Evolutionary conservation across 106 monocot species (phyloP), one percentile per base, ranked within the genome.

Genomic region (Cymbidium sinense): DNA sequence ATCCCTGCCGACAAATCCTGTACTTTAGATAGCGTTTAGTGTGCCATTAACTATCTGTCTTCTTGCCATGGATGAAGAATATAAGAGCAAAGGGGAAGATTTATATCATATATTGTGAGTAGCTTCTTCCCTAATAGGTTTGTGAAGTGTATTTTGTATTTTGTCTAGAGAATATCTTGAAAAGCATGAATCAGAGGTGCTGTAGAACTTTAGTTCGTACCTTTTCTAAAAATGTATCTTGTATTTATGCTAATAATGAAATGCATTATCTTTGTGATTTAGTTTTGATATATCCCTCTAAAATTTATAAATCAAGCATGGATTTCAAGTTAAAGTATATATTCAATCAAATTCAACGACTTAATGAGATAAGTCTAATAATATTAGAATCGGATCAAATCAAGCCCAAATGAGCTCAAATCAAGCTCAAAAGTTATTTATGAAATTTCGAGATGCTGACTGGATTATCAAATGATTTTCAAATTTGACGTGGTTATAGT

Each of bases 1-100:
- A 43, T 71, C 55, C 50, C 51, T 44, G 43, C 69, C 82, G 34
- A 64, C 55, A 50, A 50, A 43, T 72, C 71, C 52, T 79, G 8
- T 78, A 1, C 13, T 83, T 80, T 67, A 12, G 30, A 15, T 13
- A 33, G 31, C 30, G 2, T 30, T 47, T 15, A n/a, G n/a, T 39
- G 7, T 58, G 58, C 23, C 23, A 21, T n/a, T 58, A 58, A 58
- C 23, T 62, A 27, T 25, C 11, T 61, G 61, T 61, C 23, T 23
- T 25, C 1, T 54, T 62, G 11, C 27, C 23, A 23, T n/a, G 61
- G 12, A 0, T 67, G 67, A 33, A 67, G 67, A 31, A 31, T 33
- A 67, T 15, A 67, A 31, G 33, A 33, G 29, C 27, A 65, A 30
- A 5, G 65, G 31, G 65, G 30, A 11, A 13, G 65, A 13, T 9